Evolutionary conservation across 1,284 basidiomycete genomes (phyloP), one percentile per base, ranked within the genome.

Genomic region (Leccinum fallax): DNA sequence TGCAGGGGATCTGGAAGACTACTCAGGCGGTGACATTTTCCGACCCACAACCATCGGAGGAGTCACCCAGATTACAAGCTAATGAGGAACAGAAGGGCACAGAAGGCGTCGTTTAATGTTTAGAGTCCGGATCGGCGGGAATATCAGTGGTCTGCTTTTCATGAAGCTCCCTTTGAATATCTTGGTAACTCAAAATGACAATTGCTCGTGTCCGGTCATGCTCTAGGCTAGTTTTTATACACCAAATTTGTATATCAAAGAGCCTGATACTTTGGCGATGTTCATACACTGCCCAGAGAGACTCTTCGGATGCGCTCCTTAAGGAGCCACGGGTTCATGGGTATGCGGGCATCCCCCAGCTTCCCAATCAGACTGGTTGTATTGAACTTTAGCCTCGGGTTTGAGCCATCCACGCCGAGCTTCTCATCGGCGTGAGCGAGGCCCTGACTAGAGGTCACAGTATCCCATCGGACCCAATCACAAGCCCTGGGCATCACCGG

Each of bases 1-100:
- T n/a, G 8, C 19, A 59, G 55, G 16, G 36, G 19, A 24, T 58
- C 21, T 32, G 58, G 55, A 58, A 59, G 28, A 43, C 55, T 9
- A 59, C 55, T 4, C 55, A 59, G 28, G 56, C n/a, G 19, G n/a
- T 32, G 24, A 58, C 26, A 9, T 28, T 13, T 11, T 58, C 57
- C 5, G 57, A 58, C 7, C 10, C n/a, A 1, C 10, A 6, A 7
- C 32, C 13, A 0, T 26, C 9, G 16, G 9, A 30, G 3, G 55
- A 55, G 5, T 15, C n/a, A 6, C 51, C 9, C 28, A 24, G 6
- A n/a, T 24, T 6, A 5, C 15, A 55, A 19, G 11, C 9, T 7
- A 32, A 30, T 10, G 15, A 53, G 28, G 28, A 26, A 53, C 28
- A 30, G 26, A 53, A 16, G n/a, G 51, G 51, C n/a, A 21, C 48